Evolutionary conservation across 2,329 filamentous ascomycete species (phyloP).

Genomic region (Coniochaeta ligniaria): DNA sequence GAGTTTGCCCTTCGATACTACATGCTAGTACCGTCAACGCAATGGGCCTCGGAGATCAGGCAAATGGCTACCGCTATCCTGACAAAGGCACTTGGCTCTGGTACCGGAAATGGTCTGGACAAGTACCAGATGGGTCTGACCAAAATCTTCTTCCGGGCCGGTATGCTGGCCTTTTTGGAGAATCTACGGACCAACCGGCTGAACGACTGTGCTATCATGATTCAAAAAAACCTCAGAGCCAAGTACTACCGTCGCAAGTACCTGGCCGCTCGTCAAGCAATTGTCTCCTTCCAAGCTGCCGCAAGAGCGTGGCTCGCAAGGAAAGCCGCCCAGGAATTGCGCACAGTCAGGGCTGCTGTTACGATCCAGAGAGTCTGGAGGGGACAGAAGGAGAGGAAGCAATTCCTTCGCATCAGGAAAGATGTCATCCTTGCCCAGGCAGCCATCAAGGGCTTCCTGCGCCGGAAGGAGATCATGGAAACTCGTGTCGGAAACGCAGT

Average conservation of each 20-base stretch:
- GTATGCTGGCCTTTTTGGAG: conserved; percentile 97
- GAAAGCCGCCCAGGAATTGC: conserved; percentile 69
- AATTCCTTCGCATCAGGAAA: conserved; percentile 69
- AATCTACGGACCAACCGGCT: conserved; percentile 84
- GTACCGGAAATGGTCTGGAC: conserved; percentile 67
- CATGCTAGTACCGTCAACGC: conserved; percentile 84
- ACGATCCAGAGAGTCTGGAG: conserved; percentile 95
- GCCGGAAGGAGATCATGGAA: conserved; percentile 87
- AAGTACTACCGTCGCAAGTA: conserved; percentile 94
- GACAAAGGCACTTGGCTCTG: conserved; percentile 76
- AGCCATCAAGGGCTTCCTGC: conserved; percentile 83
- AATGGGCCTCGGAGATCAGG: conserved; percentile 91
- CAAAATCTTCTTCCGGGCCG: conserved; percentile 98
- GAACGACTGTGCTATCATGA: conserved; percentile 93
- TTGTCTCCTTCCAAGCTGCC: conserved; percentile 73
- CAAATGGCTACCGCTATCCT: conserved; percentile 92
- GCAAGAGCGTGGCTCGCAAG: conserved; percentile 73
- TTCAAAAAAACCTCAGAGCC: conserved; percentile 94
- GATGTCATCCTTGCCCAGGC: conserved; percentile 87
- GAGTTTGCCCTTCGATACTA: conserved; percentile 97
- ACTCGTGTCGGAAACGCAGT: conserved; percentile 89
- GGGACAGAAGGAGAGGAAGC: conserved; percentile 81
- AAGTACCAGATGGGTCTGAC: conserved; percentile 97
- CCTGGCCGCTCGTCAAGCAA: conserved; percentile 74
- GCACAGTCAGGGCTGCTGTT: conserved; percentile 79